Evolutionary conservation across 805 yeast species (phyloP).

Genomic region (Sungouiozyma intestinalis): DNA sequence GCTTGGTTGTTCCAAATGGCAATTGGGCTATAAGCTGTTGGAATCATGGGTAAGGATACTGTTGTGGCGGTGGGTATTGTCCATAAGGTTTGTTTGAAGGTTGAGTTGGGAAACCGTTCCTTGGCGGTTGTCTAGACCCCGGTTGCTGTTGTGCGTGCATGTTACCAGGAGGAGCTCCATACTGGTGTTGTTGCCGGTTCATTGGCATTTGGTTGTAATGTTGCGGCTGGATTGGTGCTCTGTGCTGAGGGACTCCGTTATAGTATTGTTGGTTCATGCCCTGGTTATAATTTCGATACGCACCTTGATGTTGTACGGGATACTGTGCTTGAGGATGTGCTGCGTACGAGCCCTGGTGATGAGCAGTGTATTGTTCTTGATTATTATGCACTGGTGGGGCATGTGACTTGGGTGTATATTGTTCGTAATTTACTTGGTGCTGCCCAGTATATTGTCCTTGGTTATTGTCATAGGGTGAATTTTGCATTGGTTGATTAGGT

Average conservation of each 20-base stretch:
- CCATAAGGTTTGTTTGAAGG: not conserved
- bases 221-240: not conserved
- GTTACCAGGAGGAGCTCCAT: not conserved
- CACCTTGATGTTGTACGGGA: slow-evolving; percentile 1
- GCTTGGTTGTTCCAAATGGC: no score
- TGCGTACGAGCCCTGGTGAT: no score
- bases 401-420: no score
- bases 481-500: not conserved
- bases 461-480: not conserved
- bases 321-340: not conserved
- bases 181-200: not conserved
- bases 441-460: no score
- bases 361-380: no score
- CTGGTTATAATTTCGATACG: slow-evolving; percentile 1
- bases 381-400: no score
- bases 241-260: not conserved
- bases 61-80: not conserved
- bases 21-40: no score
- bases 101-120: not conserved
- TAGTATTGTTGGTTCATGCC: slow-evolving; percentile 3
- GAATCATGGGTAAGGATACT: no score
- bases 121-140: not conserved
- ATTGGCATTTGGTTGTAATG: not conserved
- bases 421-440: no score
- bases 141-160: not conserved